Evolutionary conservation across 768 basidiomycete species (phyloP).

Genomic region (Auricularia auricula-judae): DNA sequence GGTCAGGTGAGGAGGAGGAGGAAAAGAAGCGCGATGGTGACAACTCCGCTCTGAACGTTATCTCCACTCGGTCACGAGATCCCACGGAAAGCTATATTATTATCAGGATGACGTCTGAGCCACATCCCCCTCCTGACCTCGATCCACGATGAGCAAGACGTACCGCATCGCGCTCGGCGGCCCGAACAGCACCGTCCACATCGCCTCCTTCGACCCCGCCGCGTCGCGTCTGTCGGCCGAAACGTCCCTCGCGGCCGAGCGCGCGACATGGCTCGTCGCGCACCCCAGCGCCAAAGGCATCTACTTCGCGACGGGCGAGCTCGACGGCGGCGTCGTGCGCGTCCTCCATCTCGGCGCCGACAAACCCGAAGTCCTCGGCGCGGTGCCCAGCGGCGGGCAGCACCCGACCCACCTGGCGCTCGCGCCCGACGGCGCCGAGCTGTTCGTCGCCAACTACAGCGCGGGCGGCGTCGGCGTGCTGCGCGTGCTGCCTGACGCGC

Average conservation of each 20-base stretch:
- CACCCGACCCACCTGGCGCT: conserved; percentile 58
- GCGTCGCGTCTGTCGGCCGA: conserved; percentile 32
- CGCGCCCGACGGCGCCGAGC: conserved; percentile 31
- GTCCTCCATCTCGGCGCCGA: conserved; percentile 46
- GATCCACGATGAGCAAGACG: no score
- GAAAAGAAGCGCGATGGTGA: no score
- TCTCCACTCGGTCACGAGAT: no score
- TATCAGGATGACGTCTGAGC: no score
- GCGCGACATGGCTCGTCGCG: conserved; percentile 67
- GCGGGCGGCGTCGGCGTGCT: conserved; percentile 48
- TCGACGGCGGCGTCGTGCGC: conserved; percentile 51
- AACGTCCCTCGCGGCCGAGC: conserved; percentile 38
- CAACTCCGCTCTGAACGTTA: no score
- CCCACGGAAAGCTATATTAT: no score
- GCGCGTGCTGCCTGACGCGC: conserved; percentile 38
- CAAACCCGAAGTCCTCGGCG: conserved; percentile 38
- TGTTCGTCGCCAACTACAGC: conserved; percentile 66
- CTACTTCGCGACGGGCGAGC: conserved; percentile 57
- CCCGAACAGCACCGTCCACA: conserved; percentile 43
- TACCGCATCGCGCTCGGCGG: background rate
- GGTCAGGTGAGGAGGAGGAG: no score
- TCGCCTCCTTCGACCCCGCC: conserved; percentile 51
- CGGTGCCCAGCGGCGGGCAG: conserved; percentile 41
- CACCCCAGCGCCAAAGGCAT: conserved; percentile 47
- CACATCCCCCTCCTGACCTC: no score